These are phyloP conservation scores for Globisporangium spiculum DNA, from an alignment of 352 stramenopile species.

Conservation along the genomic window DNA sequence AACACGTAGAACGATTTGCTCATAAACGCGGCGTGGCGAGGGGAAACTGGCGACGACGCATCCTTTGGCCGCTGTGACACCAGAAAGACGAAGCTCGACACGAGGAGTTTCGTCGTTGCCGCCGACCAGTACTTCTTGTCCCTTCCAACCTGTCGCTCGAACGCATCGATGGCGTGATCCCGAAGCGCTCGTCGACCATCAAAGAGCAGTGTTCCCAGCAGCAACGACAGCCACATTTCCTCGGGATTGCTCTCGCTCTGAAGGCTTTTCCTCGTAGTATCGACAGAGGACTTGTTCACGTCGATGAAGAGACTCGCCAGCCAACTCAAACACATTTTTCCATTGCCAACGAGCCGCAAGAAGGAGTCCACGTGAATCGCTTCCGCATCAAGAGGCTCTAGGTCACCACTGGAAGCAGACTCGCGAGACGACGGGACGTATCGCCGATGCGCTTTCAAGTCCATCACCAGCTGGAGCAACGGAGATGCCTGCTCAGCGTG, in stretches of 20 bases:
- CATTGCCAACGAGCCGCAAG: constrained; percentile 29
- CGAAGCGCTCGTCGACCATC: constrained; percentile 29
- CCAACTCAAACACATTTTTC: constrained; percentile 27
- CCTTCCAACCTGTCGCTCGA: constrained; percentile 35
- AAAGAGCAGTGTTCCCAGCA: constrained; percentile 39
- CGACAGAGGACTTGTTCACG: not conserved
- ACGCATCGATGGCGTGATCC: constrained; percentile 22
- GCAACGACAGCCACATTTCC: constrained; percentile 31
- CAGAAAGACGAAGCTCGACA: constrained; percentile 62
- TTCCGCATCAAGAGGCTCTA: constrained; percentile 12
- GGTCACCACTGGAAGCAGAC: not conserved
- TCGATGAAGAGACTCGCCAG: constrained; percentile 36
- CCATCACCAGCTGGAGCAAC: constrained; percentile 39
- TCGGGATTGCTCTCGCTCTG: constrained; percentile 1
- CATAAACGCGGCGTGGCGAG: constrained; percentile 30
- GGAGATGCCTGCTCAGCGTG: constrained; percentile 26
- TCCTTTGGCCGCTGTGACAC: constrained; percentile 33
- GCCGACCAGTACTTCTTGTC: constrained; percentile 29
- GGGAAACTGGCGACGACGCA: not conserved
- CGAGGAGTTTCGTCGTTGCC: constrained; percentile 37
- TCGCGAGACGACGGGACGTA: constrained; percentile 14
- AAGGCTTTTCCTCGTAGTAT: not conserved
- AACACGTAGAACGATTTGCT: constrained; percentile 45
- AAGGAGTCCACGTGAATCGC: constrained; percentile 29
- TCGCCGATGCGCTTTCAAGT: constrained; percentile 23